Base-by-base conservation (phyloP, 2,329 filamentous ascomycete species). In the Cercospora berteroae region DNA sequence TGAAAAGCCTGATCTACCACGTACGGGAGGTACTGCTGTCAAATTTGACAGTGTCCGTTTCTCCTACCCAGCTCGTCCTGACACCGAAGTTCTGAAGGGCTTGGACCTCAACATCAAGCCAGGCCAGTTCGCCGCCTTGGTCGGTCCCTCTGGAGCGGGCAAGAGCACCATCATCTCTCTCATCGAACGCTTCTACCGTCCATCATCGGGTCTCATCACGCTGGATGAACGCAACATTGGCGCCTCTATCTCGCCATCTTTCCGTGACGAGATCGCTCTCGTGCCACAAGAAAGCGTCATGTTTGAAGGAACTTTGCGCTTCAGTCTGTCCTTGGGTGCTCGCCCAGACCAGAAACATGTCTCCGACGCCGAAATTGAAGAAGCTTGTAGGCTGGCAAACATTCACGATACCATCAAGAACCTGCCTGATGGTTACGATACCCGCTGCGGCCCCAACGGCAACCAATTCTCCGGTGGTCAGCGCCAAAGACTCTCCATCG, bases 371-470 rank as follows among this genome's bases (percentile, higher is more conserved):
- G 89, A 91, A 57, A 88, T 92, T 56, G 83, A 89, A 69, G 85
- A 87, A 63, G 89, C 89, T 0, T 91, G 89, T 74, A 84, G 84
- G 65, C 79, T 90, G 16, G 89, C 89, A 39, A 90, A 90, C 74
- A 90, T 92, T 69, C 89, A 92, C 77, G 87, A 91, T 27, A 87
- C 86, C 25, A 89, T 92, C 71, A 79, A 81, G 65, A 79, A 83
- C 0, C 79, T 92, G 16, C 88, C 89, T 0, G 80, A 89, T 13
- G 88, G 88, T 0, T 92, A 92, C 74, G 79, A 89, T 12, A 91
- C 89, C 0, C 76, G 77, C n/a, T 79, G 77, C 66, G 80, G 80
- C 10, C 74, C 78, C 5, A 79, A 77, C 36, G 80, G 80, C 6
- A 79, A 76, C 31, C 77, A 79, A 56, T 72, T 82, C 13, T 81